phyloP scores from a whole-genome alignment of 805 yeast species.

The Sugiyamaella valdiviana region DNA sequence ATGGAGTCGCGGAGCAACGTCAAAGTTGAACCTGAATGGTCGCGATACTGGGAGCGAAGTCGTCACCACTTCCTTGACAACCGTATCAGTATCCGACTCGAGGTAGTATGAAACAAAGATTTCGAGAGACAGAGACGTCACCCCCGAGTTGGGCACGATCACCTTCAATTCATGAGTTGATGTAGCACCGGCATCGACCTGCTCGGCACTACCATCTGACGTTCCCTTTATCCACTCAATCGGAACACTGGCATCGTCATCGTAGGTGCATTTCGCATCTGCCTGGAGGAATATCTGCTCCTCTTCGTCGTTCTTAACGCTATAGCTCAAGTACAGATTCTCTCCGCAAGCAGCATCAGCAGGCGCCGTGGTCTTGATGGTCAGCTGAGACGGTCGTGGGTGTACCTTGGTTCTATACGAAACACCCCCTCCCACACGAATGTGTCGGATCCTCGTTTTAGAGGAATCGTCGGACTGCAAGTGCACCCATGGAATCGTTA shows the following conservation, averaged over 20 bases:
- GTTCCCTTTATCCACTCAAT: neutral
- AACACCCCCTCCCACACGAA: neutral
- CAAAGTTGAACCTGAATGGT: constrained; percentile 35
- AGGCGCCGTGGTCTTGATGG: constrained; percentile 16
- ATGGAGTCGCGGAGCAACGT: constrained; percentile 31
- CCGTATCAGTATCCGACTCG: constrained; percentile 20
- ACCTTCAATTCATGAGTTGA: constrained; percentile 1
- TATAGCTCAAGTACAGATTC: constrained; percentile 12
- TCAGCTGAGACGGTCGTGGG: constrained; percentile 31
- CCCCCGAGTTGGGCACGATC: constrained; percentile 5
- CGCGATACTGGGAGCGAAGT: constrained; percentile 28
- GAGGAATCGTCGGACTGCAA: neutral
- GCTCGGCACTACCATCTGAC: neutral
- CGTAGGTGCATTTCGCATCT: constrained; percentile 10
- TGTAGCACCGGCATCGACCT: neutral
- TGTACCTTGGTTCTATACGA: constrained; percentile 6
- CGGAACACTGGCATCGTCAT: neutral
- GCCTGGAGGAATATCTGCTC: constrained; percentile 21
- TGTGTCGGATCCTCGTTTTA: neutral
- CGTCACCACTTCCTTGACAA: constrained; percentile 23
- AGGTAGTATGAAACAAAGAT: constrained; percentile 15
- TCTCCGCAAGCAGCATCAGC: constrained; percentile 26
- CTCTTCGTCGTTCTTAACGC: constrained; percentile 24
- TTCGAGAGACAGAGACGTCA: constrained; percentile 16
- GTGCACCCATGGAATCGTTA: neutral